Base-by-base conservation (phyloP, 2,329 filamentous ascomycete genomes). In the Grosmannia penicillata region DNA sequence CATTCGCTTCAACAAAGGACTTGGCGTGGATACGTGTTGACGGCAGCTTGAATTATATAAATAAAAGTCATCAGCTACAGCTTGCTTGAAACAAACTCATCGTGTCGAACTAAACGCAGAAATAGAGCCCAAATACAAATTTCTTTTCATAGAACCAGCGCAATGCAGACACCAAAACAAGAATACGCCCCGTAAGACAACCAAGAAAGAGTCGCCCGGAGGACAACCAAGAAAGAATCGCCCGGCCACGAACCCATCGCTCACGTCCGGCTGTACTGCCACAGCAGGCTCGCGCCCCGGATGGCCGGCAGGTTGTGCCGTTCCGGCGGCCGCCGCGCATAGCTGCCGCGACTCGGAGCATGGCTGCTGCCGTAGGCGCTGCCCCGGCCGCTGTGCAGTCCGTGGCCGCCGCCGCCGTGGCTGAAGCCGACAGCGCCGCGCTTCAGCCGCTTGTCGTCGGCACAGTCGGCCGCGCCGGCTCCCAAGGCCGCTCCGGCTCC, bases 231-330 rank as follows among this genome's bases (percentile, higher is more conserved):
- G 17, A 17, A 22, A 19, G 8, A 32, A n/a, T 32, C 30, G 18
- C n/a, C 30, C 4, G n/a, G 10, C 18, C n/a, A 8, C 13, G n/a
- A 14, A 11, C n/a, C 19, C 14, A 8, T 13, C 13, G 10, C 31
- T 33, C 31, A 33, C 9, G 7, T 14, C n/a, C 14, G 9, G 23
- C 17, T 41, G n/a, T 46, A 43, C 22, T 40, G 36, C 44, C 44
- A 44, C 15, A 44, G 22, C 25, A 46, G 33, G 17, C 39, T 44
- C 8, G 39, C 44, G 23, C 41, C 42, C 17, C 39, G 24, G 13
- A 45, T 36, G 4, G 41, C 34, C 6, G 41, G 41, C 19, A 45
- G 31, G n/a, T 27, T 30, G 22, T 43, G 36, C 7, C 27, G 26
- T 9, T 6, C n/a, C 15, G 14, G 10, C 8, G 21, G 17, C 32